These are phyloP conservation scores for Panicum miliaceum DNA, from an alignment of 176 grass and related monocot species.

Conservation along the genomic window DNA sequence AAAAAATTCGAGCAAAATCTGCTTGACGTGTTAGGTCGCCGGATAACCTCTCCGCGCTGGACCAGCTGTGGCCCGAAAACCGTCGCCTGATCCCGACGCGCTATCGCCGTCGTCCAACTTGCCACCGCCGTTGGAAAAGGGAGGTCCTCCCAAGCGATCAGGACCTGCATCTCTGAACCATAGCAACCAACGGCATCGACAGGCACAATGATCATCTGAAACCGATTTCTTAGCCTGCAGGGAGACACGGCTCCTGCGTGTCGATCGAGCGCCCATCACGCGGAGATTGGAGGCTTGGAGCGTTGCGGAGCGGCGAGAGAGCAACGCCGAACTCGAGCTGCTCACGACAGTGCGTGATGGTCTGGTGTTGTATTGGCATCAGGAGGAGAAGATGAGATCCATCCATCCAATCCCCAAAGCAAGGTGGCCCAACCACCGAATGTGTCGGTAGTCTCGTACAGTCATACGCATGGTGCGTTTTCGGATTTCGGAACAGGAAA, in stretches of 20 bases:
- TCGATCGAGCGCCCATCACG: constrained; percentile 28
- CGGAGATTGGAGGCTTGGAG: neutral
- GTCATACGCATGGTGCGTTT: constrained; percentile 5
- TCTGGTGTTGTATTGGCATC: neutral
- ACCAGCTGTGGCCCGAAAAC: neutral
- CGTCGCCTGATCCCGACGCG: constrained; percentile 3
- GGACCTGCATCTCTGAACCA: neutral
- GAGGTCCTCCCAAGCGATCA: neutral
- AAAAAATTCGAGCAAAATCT: neutral
- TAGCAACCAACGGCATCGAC: too few relatives aligned
- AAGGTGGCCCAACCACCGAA: constrained; percentile 35
- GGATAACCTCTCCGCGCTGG: neutral
- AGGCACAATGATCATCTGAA: neutral
- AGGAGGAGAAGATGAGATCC: constrained; percentile 10
- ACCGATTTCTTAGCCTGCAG: neutral
- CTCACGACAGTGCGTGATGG: constrained; percentile 13
- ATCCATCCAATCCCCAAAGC: neutral
- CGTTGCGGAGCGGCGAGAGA: neutral
- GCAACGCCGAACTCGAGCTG: neutral
- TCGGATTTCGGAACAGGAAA: too few relatives aligned
- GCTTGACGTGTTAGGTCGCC: constrained; percentile 30
- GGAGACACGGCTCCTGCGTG: neutral
- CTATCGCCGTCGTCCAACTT: neutral
- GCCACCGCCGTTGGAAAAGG: neutral
- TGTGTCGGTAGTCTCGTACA: constrained; percentile 35